Percentiles rank a stretch among this genome's conserved stretches.
phyloP scores from a whole-genome alignment of 1,139 yeast species.

The Yamadazyma aaseri region DNA sequence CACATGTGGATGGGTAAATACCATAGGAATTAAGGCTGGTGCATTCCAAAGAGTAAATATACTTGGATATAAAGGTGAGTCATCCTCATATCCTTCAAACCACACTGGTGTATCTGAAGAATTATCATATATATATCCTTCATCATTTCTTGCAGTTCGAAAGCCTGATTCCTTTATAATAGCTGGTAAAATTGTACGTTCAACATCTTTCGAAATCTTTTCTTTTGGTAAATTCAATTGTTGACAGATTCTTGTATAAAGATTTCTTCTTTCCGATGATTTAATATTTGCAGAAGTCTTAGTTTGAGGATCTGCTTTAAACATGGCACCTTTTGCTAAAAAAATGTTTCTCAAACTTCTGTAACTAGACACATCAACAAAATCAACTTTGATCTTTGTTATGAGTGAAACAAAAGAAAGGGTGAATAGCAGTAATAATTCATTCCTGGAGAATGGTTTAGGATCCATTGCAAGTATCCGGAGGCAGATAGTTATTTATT shows the following conservation, averaged over 20 bases:
- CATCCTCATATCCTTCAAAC: conserved; percentile 55
- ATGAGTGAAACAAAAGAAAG: background rate
- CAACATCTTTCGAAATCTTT: conserved; percentile 44
- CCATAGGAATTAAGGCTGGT: conserved; percentile 63
- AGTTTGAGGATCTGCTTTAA: conserved; percentile 60
- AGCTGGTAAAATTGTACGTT: conserved; percentile 54
- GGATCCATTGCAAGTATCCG: conserved; percentile 10
- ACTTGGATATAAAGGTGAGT: conserved; percentile 62
- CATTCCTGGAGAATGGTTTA: too few species aligned
- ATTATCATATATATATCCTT: conserved; percentile 67
- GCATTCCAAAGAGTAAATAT: conserved; percentile 70
- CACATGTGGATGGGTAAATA: conserved; percentile 74
- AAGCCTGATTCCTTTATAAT: conserved; percentile 66
- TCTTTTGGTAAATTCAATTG: conserved; percentile 45
- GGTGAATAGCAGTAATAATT: background rate
- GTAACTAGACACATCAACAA: too few species aligned
- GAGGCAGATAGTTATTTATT: conserved; percentile 9
- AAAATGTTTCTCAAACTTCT: too few species aligned
- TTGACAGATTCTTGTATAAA: conserved; percentile 49
- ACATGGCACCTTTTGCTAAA: too few species aligned
- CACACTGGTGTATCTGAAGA: conserved; percentile 67
- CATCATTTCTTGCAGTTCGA: conserved; percentile 50
- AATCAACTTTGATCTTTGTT: too few species aligned
- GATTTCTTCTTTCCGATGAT: conserved; percentile 72
- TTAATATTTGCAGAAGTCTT: conserved; percentile 80